Evolutionary conservation across 805 yeast species (phyloP), one percentile per base, ranked within the genome.

Genomic region (Yamadazyma sp.): DNA sequence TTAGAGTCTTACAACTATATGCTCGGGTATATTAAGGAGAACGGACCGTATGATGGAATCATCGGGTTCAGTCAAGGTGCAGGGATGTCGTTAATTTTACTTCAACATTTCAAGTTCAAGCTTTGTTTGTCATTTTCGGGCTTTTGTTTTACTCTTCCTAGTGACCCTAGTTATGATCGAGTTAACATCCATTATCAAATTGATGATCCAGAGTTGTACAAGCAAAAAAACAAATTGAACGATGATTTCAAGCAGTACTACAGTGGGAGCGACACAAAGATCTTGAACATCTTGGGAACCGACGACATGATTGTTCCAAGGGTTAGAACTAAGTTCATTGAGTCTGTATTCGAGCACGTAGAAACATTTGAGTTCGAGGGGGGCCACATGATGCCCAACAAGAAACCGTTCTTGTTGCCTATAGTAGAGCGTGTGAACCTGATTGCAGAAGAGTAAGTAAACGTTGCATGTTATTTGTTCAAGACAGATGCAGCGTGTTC

Each of bases 41-140:
- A 67, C 39, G 73, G 73, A 6, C 73, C 73, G 1, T 67, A 60
- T 45, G 63, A 64, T 32, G 73, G 72, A 0, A 51, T 68, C 15
- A 48, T 68, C 23, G 73, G 73, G 3, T 68, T 67, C 37, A 61
- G 69, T 17, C 73, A 68, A 44, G 73, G 73, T 20, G 71, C 70
- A 2, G 63, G 66, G 6, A 56, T 67, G 64, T 47, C 68, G 3
- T 51, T 62, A 3, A 49, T 57, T 2, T 23, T 46, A 11, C 47
- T 64, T 10, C 42, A 44, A 5, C 47, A 46, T 16, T 54, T 66
- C 37, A 45, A 52, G 25, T 43, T 64, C 21, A 52, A 66, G 5
- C 39, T 62, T 5, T 41, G 60, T 10, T 47, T 67, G 27, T 28
- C 38, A 6, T 46, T 46, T 30, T 57, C 70, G 8, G 67, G 67